Base-by-base conservation (phyloP, 2,329 filamentous ascomycete species). In the Colletotrichum tropicale region DNA sequence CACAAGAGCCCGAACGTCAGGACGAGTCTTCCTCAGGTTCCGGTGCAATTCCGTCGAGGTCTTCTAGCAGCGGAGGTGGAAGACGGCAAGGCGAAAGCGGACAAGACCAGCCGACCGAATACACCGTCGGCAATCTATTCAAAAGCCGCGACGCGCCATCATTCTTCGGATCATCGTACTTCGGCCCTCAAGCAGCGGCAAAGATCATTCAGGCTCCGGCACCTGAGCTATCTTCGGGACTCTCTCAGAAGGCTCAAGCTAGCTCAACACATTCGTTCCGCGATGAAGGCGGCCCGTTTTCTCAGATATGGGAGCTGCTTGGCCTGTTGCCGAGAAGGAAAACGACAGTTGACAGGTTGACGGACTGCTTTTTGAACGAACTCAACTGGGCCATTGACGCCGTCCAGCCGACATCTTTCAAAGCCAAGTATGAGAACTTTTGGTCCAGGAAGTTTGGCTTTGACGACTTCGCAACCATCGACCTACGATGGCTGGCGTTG, bases 291-390 rank as follows among this genome's bases (percentile, higher is more conserved):
- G 77, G 78, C 0, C 78, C 79, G 0, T 80, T 80, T 36, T 85
- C 83, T 5, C 85, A 85, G 56, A 83, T 86, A 15, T 87, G 85
- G 85, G 85, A 87, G 62, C 77, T 87, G 2, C 78, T 86, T 6
- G 85, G 85, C 0, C 75, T 83, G 2, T 75, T 87, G 8, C 85
- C 85, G 3, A 81, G 85, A 2, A 82, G 82, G 36, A 85, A 85
- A 75, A 78, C 81, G 2, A 82, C 81, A 0, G 85, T 85, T 2
- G 85, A 86, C 58, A 78, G 81, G 6, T 77, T 86, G 18, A 81
- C 82, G 4, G 78, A 83, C 12, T 77, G 77, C 24, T 86, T 86
- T 65, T 67, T 86, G 8, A 75, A 79, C 0, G 82, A 86, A 70
- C 79, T 86, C 8, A 86, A 84, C 65, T 81, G 80, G 78, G 79